Evolutionary conservation across 805 yeast genomes (phyloP).

Genomic region (Myxozyma mucilagina): DNA sequence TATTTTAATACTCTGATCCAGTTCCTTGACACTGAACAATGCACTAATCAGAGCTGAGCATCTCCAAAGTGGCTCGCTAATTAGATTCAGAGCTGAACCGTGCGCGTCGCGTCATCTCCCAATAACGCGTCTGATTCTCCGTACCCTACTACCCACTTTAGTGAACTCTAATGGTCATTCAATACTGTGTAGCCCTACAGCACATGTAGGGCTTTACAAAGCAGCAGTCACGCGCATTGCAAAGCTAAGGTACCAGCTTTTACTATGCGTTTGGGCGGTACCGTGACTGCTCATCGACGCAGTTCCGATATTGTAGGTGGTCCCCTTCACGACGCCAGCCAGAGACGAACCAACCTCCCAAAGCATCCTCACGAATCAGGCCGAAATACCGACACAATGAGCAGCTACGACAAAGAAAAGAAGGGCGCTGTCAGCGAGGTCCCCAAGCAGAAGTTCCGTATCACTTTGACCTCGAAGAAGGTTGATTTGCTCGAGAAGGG

Average conservation of each 20-base stretch:
- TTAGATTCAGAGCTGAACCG: background rate
- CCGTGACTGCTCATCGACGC: background rate
- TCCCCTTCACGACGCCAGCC: background rate
- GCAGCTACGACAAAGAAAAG: conserved; percentile 47
- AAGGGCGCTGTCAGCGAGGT: conserved; percentile 30
- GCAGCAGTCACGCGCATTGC: conserved; percentile 8
- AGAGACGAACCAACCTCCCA: background rate
- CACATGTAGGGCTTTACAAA: background rate
- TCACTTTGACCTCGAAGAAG: conserved; percentile 98
- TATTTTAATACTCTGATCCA: too few relatives aligned
- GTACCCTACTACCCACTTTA: background rate
- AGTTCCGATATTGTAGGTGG: background rate
- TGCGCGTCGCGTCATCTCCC: conserved; percentile 6
- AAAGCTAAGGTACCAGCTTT: background rate
- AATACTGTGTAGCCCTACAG: background rate
- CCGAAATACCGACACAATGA: conserved; percentile 13
- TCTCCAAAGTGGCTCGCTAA: background rate
- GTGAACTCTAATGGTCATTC: background rate
- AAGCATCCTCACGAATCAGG: background rate
- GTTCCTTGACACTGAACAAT: too few relatives aligned
- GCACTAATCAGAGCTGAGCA: background rate
- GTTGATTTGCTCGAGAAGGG: conserved; percentile 92
- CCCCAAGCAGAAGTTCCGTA: conserved; percentile 79
- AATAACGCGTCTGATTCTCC: background rate
- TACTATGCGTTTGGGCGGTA: background rate